Conservation (phyloP, 371 early-diverging fungal genomes). For the Parasitella parasitica region DNA sequence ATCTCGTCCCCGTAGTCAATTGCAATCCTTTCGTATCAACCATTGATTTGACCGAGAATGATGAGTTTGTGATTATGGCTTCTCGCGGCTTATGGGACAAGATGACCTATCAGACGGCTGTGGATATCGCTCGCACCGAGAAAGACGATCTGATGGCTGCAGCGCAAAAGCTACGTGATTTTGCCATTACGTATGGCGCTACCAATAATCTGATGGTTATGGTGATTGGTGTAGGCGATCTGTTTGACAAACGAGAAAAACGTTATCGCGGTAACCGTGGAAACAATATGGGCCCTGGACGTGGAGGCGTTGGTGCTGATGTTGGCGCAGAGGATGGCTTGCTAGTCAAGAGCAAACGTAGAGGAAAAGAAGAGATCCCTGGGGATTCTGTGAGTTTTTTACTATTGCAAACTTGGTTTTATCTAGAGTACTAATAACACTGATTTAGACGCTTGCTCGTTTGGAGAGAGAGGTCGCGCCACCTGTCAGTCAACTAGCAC, state of each 20-base stretch:
- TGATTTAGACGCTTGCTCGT: slow-evolving; percentile 53
- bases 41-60: slow-evolving; percentile 75
- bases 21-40: slow-evolving; percentile 81
- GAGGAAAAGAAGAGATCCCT: slow-evolving; percentile 51
- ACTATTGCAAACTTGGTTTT: neutral
- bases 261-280: slow-evolving; percentile 29
- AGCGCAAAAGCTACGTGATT: slow-evolving; percentile 81
- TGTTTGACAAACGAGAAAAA: slow-evolving; percentile 55
- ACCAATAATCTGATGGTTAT: slow-evolving; percentile 78
- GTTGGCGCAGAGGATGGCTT: slow-evolving; percentile 23
- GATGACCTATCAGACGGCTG: slow-evolving; percentile 79
- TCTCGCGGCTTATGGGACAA: slow-evolving; percentile 80
- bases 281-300: slow-evolving; percentile 19
- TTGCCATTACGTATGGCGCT: slow-evolving; percentile 84
- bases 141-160: slow-evolving; percentile 73
- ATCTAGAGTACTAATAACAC: neutral
- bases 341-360: slow-evolving; percentile 36
- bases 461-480: slow-evolving; percentile 82
- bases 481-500: slow-evolving; percentile 79
- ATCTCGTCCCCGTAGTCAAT: slow-evolving; percentile 77
- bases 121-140: slow-evolving; percentile 80
- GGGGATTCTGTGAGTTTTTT: slow-evolving; percentile 41
- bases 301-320: slow-evolving; percentile 10
- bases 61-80: slow-evolving; percentile 90
- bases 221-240: slow-evolving; percentile 78